Conservation (phyloP, 805 yeast species). For the Brettanomyces custersianus region DNA sequence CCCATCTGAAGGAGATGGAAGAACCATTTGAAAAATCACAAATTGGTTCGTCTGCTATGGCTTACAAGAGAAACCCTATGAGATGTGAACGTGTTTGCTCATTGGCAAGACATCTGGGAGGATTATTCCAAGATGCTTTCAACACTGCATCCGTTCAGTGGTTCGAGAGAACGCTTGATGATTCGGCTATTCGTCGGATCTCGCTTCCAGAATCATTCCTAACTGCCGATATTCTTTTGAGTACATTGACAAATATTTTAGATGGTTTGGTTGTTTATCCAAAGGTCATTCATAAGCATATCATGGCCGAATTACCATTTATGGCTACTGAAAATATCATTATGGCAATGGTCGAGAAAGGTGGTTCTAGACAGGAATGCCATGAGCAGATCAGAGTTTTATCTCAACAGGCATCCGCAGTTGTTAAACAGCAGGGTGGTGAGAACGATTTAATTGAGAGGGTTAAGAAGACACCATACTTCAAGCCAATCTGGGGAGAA, state of each 20-base stretch:
- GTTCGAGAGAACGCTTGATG: conserved; percentile 98
- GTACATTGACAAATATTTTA: conserved; percentile 85
- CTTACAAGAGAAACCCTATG: conserved; percentile 99
- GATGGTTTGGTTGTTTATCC: conserved; percentile 97
- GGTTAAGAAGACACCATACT: conserved; percentile 66
- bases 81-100: conserved; percentile 98
- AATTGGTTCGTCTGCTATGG: conserved; percentile 98
- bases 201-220: conserved; percentile 93
- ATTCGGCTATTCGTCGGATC: conserved; percentile 95
- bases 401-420: conserved; percentile 95
- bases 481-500: conserved; percentile 81
- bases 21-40: conserved; percentile 99
- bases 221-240: conserved; percentile 86
- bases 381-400: conserved; percentile 96
- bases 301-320: conserved; percentile 89
- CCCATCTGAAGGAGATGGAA: conserved; percentile 94
- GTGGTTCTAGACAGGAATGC: conserved; percentile 96
- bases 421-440: conserved; percentile 97
- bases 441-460: conserved; percentile 95
- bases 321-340: conserved; percentile 99
- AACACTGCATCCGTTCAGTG: conserved; percentile 98
- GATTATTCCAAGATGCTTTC: conserved; percentile 84
- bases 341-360: conserved; percentile 99
- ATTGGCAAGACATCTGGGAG: conserved; percentile 91
- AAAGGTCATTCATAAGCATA: conserved; percentile 95